Percentiles rank a stretch among this genome's conserved stretches.
phyloP scores from a whole-genome alignment of 2,329 filamentous ascomycete genomes.

The Fusarium secorum region DNA sequence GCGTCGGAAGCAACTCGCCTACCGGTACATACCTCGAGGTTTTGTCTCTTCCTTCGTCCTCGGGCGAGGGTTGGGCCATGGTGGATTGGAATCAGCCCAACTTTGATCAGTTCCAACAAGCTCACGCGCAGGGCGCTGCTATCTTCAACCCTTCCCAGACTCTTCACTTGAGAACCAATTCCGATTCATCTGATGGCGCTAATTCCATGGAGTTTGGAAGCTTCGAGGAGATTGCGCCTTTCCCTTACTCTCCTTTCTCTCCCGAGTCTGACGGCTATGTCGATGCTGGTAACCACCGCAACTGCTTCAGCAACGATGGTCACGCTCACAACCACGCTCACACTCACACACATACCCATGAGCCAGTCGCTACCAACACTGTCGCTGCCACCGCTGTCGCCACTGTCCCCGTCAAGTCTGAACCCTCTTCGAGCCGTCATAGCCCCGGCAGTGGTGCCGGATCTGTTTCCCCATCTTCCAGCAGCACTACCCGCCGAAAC shows the following conservation, averaged over 20 bases:
- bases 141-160: conserved; percentile 95
- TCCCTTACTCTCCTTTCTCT: conserved; percentile 82
- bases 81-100: conserved; percentile 79
- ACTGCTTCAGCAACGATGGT: conserved; percentile 67
- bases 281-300: conserved; percentile 67
- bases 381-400: conserved; percentile 73
- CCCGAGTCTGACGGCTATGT: conserved; percentile 79
- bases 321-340: conserved; percentile 54
- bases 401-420: conserved; percentile 73
- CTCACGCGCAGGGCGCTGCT: conserved; percentile 64
- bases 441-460: conserved; percentile 68
- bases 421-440: conserved; percentile 61
- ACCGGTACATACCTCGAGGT: conserved; percentile 77
- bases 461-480: conserved; percentile 68
- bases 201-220: conserved; percentile 74
- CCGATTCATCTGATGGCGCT: conserved; percentile 81
- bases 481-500: conserved; percentile 68
- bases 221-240: conserved; percentile 78
- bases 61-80: conserved; percentile 86
- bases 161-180: conserved; percentile 85
- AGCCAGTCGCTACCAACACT: conserved; percentile 70
- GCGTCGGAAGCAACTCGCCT: conserved; percentile 56
- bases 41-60: conserved; percentile 79
- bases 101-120: conserved; percentile 64
- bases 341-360: conserved; percentile 45